Base-by-base conservation (phyloP, 2,329 filamentous ascomycete species). In the Phialophora chinensis region DNA sequence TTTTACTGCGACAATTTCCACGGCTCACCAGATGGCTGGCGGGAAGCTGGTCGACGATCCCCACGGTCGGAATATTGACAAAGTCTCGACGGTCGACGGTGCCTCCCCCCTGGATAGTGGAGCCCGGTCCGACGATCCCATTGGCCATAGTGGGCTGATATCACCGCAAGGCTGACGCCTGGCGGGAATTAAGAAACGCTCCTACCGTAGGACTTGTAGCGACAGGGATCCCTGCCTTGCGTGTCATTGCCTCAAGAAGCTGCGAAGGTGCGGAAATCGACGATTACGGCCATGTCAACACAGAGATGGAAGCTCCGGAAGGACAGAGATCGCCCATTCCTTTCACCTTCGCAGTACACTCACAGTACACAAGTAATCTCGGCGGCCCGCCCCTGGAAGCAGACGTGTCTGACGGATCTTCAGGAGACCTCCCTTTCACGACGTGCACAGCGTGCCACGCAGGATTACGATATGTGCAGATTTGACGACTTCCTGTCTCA, bases 21-120 rank as follows among this genome's bases (percentile, higher is more conserved):
- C 35, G 57, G 31, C 35, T 49, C 17, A 17, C 44, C 57, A 27
- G 57, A 47, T 20, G 44, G 57, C 23, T 44, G 57, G 10, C 35
- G 23, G 25, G 12, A 14, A 17, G 33, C 44, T n/a, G 10, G 50
- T 10, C 23, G 25, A 53, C 10, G 50, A 23, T 53, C 20, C 25
- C 23, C 50, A 14, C 50, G 25, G 17, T 53, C 50, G 50, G 50
- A 23, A 23, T 6, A 11, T 49, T 49, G 17, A 23, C 17, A n/a
- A 53, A 53, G 33, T 35, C 33, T 35, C 33, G 33, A 35, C 33
- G 11, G 33, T 35, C 10, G 10, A 12, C 33, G 33, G 33, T 35
- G 33, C 33, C 33, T 29, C 0, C 2, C 50, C 50, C 50, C 50
- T 53, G 25, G 20, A 53, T 53, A 29, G 50, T 31, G 50, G 50